Conservation (phyloP, 768 basidiomycete species). For the Boletus tylopilopsis region DNA sequence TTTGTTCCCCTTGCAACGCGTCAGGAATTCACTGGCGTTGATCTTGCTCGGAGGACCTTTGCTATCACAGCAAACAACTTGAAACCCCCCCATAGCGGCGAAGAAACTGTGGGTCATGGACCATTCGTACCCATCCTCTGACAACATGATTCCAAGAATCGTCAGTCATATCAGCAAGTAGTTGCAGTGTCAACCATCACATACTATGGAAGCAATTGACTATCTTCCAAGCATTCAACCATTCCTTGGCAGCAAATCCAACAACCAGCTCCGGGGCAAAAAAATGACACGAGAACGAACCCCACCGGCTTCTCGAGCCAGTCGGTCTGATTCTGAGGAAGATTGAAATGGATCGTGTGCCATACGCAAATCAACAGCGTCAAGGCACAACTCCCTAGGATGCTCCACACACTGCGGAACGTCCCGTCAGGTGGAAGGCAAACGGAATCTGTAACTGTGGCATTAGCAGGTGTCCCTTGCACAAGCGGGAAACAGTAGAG, state of each 20-base stretch:
- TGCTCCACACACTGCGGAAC: too few species aligned
- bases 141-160: too few species aligned
- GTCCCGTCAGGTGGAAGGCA: too few species aligned
- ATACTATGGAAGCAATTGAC: not conserved
- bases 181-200: not conserved
- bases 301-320: too few species aligned
- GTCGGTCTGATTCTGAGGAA: not conserved
- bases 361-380: too few species aligned
- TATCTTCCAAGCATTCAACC: not conserved
- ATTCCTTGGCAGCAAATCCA: not conserved
- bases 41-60: not conserved
- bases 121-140: not conserved
- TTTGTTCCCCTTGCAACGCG: not conserved
- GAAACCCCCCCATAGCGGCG: constrained; percentile 1
- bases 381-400: too few species aligned
- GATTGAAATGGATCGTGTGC: not conserved
- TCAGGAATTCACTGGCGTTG: not conserved
- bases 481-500: too few species aligned
- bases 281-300: not conserved
- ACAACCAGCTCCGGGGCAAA: not conserved
- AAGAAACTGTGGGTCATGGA: constrained; percentile 1
- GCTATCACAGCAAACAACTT: not conserved
- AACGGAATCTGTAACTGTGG: too few species aligned
- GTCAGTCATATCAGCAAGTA: not conserved
- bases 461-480: too few species aligned